phyloP scores from a whole-genome alignment of 306 rosid genomes.

The Prunus padus region DNA sequence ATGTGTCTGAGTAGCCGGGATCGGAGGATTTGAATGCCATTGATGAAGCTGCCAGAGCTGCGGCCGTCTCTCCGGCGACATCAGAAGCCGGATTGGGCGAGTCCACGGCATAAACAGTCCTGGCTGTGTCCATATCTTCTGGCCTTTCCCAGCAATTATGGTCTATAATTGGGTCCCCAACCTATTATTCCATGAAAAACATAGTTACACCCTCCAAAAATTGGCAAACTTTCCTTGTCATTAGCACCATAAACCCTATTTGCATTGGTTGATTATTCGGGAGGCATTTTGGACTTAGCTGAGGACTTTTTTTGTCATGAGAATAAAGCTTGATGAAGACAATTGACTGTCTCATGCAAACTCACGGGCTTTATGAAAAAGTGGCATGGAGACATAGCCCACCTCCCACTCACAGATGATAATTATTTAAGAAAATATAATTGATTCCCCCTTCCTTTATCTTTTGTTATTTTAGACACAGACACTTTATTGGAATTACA shows the following conservation, averaged over 20 bases:
- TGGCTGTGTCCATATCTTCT: constrained; percentile 87
- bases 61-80: constrained; percentile 84
- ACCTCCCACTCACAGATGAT: constrained; percentile 16
- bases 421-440: not conserved
- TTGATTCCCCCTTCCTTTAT: too few species aligned
- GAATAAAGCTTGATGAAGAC: constrained; percentile 5
- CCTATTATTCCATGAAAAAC: constrained; percentile 35
- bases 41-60: constrained; percentile 80
- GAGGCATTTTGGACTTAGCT: not conserved
- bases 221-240: not conserved
- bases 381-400: not conserved
- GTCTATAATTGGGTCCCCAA: constrained; percentile 79
- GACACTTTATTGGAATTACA: too few species aligned
- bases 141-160: constrained; percentile 95
- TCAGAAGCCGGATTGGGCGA: constrained; percentile 89
- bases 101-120: constrained; percentile 78
- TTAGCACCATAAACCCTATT: not conserved
- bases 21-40: constrained; percentile 73
- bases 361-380: constrained; percentile 28
- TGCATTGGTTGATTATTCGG: not conserved
- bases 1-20: constrained; percentile 62
- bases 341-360: not conserved
- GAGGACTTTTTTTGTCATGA: not conserved
- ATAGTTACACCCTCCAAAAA: not conserved
- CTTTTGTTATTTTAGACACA: too few species aligned